Percentiles rank a stretch among this genome's conserved stretches.
phyloP scores from a whole-genome alignment of 225 moss, liverwort and hornwort genomes.

The Neckera pumila region DNA sequence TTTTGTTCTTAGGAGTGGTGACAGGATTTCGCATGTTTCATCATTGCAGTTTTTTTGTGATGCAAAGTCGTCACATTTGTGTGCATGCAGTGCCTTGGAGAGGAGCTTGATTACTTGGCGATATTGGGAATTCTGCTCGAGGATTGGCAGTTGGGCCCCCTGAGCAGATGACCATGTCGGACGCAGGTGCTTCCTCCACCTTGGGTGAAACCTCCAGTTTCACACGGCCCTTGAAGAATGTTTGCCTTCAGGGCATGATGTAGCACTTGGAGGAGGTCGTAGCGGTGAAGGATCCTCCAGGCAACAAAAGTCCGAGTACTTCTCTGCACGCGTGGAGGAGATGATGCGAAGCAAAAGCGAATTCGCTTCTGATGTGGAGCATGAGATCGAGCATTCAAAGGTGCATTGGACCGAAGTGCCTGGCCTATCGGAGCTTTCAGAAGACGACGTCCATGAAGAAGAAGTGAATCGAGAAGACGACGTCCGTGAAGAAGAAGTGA shows the following conservation, averaged over 20 bases:
- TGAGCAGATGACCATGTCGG: rapidly evolving
- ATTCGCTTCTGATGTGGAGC: neutral
- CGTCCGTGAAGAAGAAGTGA: neutral
- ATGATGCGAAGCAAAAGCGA: neutral
- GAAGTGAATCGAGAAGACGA: neutral
- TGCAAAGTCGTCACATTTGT: rapidly evolving
- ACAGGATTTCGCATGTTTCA: too few relatives aligned
- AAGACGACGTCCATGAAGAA: neutral
- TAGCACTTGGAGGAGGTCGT: neutral
- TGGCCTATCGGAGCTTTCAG: neutral
- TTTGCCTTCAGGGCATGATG: neutral
- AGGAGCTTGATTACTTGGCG: neutral
- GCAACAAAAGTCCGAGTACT: neutral
- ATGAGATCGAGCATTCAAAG: neutral
- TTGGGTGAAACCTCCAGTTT: rapidly evolving
- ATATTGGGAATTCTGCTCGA: neutral
- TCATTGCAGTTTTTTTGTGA: rapidly evolving
- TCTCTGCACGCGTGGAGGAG: neutral
- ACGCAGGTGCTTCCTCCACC: rapidly evolving
- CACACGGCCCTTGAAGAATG: neutral
- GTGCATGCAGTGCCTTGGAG: neutral
- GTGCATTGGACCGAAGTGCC: neutral
- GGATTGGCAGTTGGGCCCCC: rapidly evolving
- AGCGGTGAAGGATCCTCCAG: rapidly evolving
- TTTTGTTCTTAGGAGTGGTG: neutral